These are phyloP conservation scores for Triticum turgidum DNA, from an alignment of 176 grass and related monocot genomes.

Conservation along the genomic window DNA sequence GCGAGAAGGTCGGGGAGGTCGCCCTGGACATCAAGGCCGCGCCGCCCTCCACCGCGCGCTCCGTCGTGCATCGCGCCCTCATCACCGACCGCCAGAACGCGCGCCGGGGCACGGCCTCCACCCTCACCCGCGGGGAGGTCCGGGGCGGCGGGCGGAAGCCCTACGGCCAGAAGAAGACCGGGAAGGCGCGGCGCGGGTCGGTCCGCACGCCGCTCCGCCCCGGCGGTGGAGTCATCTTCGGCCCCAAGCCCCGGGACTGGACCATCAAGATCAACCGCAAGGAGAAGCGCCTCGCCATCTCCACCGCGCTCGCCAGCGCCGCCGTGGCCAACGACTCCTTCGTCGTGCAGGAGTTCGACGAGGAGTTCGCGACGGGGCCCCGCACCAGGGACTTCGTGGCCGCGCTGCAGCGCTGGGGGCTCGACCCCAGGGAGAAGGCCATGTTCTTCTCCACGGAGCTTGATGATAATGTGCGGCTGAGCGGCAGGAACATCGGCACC, in stretches of 20 bases:
- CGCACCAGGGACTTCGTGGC: conserved; percentile 79
- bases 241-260: conserved; percentile 96
- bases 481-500: conserved; percentile 91
- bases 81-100: conserved; percentile 92
- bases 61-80: conserved; percentile 86
- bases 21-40: conserved; percentile 69
- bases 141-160: conserved; percentile 79
- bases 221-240: conserved; percentile 87
- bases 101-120: conserved; percentile 90
- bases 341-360: conserved; percentile 80
- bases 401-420: conserved; percentile 80
- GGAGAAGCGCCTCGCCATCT: conserved; percentile 96
- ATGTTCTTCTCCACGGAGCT: conserved; percentile 75
- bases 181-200: conserved; percentile 74
- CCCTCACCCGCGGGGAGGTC: conserved; percentile 92
- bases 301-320: conserved; percentile 82
- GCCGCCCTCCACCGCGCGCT: conserved; percentile 66
- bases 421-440: conserved; percentile 85
- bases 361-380: conserved; percentile 57
- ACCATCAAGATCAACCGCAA: conserved; percentile 99
- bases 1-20: conserved; percentile 71
- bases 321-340: conserved; percentile 68
- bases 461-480: conserved; percentile 64
- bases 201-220: conserved; percentile 90
- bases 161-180: conserved; percentile 90